A percentile compares a stretch with the other conserved stretches of the same genome.
phyloP scores from a whole-genome alignment of 2,329 filamentous ascomycete species.

The Pseudogymnoascus sp. region DNA sequence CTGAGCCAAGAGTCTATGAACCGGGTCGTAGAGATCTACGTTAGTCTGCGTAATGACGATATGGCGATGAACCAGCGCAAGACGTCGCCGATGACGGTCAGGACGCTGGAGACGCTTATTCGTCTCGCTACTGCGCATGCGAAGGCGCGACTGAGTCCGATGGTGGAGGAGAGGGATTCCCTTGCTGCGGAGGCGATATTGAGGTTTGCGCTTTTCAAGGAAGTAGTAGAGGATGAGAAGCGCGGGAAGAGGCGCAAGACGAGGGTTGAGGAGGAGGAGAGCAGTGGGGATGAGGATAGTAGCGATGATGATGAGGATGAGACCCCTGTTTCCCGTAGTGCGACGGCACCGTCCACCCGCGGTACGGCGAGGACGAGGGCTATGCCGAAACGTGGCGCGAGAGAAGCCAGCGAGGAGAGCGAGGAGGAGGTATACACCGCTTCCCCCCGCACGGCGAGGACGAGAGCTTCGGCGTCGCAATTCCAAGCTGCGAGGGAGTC shows the following conservation, averaged over 20 bases:
- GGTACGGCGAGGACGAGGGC: constrained; percentile 28
- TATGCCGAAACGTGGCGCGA: constrained; percentile 11
- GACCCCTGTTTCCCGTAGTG: constrained; percentile 21
- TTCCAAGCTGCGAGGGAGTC: constrained; percentile 23
- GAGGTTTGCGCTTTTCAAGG: constrained; percentile 93
- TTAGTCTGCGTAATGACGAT: constrained; percentile 88
- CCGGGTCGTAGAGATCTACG: constrained; percentile 85
- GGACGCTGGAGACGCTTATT: constrained; percentile 96
- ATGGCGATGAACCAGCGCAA: constrained; percentile 88
- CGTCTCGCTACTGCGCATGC: constrained; percentile 94
- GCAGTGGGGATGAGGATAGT: constrained; percentile 49
- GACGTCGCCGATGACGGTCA: constrained; percentile 90
- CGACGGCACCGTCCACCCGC: constrained; percentile 14
- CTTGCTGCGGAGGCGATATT: constrained; percentile 81
- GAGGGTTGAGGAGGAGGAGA: constrained; percentile 48
- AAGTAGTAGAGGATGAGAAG: constrained; percentile 73
- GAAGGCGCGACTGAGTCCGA: constrained; percentile 78
- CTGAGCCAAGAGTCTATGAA: constrained; percentile 87
- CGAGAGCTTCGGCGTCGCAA: constrained; percentile 13
- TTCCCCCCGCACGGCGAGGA: constrained; percentile 20
- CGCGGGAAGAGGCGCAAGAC: constrained; percentile 76
- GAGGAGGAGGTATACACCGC: constrained; percentile 32
- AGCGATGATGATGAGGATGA: constrained; percentile 37
- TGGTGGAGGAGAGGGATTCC: constrained; percentile 85
- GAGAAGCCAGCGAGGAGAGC: constrained; percentile 36